Evolutionary conservation across 2,329 filamentous ascomycete genomes (phyloP), one percentile per base, ranked within the genome.

Genomic region (Xylariaceae sp.): DNA sequence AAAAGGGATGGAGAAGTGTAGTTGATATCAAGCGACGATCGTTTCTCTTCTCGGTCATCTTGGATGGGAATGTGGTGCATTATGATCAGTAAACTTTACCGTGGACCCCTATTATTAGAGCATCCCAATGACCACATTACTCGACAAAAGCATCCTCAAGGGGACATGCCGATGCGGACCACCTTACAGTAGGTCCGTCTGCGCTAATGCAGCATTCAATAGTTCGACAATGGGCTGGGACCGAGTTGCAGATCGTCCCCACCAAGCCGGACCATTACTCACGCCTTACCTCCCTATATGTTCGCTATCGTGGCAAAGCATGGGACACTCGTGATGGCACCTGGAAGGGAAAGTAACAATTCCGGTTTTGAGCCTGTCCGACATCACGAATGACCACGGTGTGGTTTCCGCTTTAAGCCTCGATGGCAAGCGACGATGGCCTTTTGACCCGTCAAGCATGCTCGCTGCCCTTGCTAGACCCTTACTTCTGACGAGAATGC

Each of bases 161-260:
- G 30, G 19, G 38, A 33, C 49, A 27, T 52, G 49, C 54, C 54
- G 47, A 54, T 52, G 54, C 55, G 47, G 47, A 46, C 55, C 47
- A 50, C 45, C 47, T 32, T 50, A n/a, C n/a, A n/a, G n/a, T n/a
- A 47, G 47, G 49, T 48, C 50, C 50, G 40, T 54, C 45, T 39
- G 49, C 51, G 51, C 54, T 58, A 58, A 58, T 58, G 56, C 56
- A 58, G 45, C 49, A 53, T 56, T 46, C 55, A 58, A 58, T 58
- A 58, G 55, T 58, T 48, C 45, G 48, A 54, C 52, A 49, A 54
- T 48, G 51, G 54, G 54, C 51, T 56, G 53, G 53, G 51, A 51
- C 54, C 50, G 48, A 41, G 43, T 51, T 44, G n/a, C n/a, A n/a
- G n/a, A n/a, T 38, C 47, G 47, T 44, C 53, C 51, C 47, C 53